Base-by-base conservation (phyloP, 306 rosid genomes). In the Luffa acutangula region DNA sequence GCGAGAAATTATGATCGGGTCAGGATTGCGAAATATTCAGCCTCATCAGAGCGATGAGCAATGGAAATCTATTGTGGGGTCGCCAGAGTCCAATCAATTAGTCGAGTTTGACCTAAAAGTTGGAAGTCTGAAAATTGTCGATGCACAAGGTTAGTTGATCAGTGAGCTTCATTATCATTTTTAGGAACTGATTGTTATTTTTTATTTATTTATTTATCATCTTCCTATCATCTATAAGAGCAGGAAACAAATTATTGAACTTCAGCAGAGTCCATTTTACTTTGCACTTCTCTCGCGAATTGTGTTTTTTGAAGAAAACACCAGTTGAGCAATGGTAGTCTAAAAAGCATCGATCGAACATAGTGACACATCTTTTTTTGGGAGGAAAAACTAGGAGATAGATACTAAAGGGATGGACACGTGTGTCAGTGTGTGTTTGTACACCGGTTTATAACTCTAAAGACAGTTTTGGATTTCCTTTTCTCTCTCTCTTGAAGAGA, bases 81-180 rank as follows among this genome's bases (percentile, higher is more conserved):
- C 83, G 62, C 82, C 88, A 3, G 84, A 79, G 56, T 69, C 87
- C 13, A 82, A 74, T 54, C 85, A 85, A 69, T 77, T 82, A 77
- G 59, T 81, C 59, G 82, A 85, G 82, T 54, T 84, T 80, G 85
- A 85, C 76, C 63, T 79, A 15, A 87, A 83, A 71, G 80, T 79
- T 82, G 88, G 83, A 86, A 80, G 79, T 79, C 87, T 90, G 31
- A 37, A 76, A 54, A 69, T 87, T 71, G 52, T 79, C 18, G 88
- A 86, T 54, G 72, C 77, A 59, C 90, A 86, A 85, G 91, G 98
- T 89, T 87, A 81, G 93, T 67, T 67, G 58, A 52, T 86, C 76
- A 9, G 17, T n/a, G 25, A 20, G 60, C 51, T 65, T 71, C 17
- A 5, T 11, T 54, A 71, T 46, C 39, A 0, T 71, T 71, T 71